These are phyloP conservation scores for Periconia digitata DNA, from an alignment of 2,329 filamentous ascomycete species.

Conservation along the genomic window DNA sequence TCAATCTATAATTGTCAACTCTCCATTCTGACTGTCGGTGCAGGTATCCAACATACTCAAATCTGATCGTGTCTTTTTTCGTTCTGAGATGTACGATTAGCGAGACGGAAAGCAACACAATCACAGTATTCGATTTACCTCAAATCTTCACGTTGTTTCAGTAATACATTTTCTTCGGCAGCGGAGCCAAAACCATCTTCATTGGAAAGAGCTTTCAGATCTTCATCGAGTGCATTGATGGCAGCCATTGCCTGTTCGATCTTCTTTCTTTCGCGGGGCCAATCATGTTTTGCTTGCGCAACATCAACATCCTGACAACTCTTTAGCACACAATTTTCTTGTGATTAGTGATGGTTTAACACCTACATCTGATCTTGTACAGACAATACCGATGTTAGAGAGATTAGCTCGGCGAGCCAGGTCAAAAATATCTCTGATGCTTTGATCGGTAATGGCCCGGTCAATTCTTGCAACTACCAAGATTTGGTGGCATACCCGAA, in stretches of 20 bases:
- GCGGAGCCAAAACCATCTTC: slow-evolving; percentile 13
- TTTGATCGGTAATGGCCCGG: slow-evolving; percentile 46
- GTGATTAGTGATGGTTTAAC: slow-evolving; percentile 10
- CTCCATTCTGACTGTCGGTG: neutral
- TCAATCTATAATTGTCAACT: slow-evolving; percentile 25
- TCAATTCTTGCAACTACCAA: slow-evolving; percentile 49
- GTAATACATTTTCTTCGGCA: slow-evolving; percentile 13
- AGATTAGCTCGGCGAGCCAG: slow-evolving; percentile 43
- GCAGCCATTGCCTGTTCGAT: slow-evolving; percentile 12
- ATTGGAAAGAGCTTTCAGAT: slow-evolving; percentile 10
- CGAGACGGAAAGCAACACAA: neutral
- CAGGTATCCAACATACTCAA: slow-evolving; percentile 13
- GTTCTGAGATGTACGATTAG: too few relatives aligned
- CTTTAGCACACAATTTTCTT: neutral
- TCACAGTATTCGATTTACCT: slow-evolving; percentile 5
- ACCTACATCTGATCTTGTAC: slow-evolving; percentile 32
- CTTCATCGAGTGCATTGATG: slow-evolving; percentile 11
- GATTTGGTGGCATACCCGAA: slow-evolving; percentile 51
- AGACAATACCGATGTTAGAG: slow-evolving; percentile 31
- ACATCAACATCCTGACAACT: slow-evolving; percentile 7
- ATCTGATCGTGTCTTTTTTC: slow-evolving; percentile 19
- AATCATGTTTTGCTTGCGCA: slow-evolving; percentile 17
- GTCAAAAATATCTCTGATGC: slow-evolving; percentile 46
- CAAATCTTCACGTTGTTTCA: slow-evolving; percentile 4
- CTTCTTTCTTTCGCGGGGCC: slow-evolving; percentile 7